phyloP scores from a whole-genome alignment of 805 yeast genomes.

The Clavispora asparagi region DNA sequence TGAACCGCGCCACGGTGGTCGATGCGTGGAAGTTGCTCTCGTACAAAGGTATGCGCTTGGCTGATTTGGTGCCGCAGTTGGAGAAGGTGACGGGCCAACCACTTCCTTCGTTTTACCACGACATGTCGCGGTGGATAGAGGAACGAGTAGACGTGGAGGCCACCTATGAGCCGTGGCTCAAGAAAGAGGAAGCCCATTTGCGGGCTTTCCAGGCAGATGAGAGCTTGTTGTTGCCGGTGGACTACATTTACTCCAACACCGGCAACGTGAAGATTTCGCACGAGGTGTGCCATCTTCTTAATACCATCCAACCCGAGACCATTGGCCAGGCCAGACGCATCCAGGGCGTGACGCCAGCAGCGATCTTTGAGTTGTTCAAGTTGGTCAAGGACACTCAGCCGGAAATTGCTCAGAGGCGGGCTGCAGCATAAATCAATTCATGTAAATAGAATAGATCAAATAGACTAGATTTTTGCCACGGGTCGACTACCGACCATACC shows the following conservation, averaged over 20 bases:
- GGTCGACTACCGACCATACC: too few relatives aligned
- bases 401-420: neutral
- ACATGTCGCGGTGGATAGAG: slow-evolving; percentile 37
- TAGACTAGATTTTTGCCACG: too few relatives aligned
- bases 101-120: slow-evolving; percentile 21
- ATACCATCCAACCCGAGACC: slow-evolving; percentile 76
- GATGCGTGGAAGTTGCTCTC: slow-evolving; percentile 69
- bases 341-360: slow-evolving; percentile 94
- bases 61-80: slow-evolving; percentile 27
- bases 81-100: slow-evolving; percentile 15
- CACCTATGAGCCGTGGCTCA: slow-evolving; percentile 73
- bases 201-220: slow-evolving; percentile 84
- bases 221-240: slow-evolving; percentile 59
- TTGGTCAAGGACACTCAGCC: slow-evolving; percentile 17
- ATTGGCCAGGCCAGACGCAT: slow-evolving; percentile 93
- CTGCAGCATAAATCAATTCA: too few relatives aligned
- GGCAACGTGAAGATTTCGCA: slow-evolving; percentile 54
- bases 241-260: slow-evolving; percentile 55
- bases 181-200: slow-evolving; percentile 65
- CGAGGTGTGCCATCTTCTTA: slow-evolving; percentile 67
- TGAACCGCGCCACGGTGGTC: slow-evolving; percentile 32
- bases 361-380: slow-evolving; percentile 72
- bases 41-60: slow-evolving; percentile 39
- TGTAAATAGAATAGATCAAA: too few relatives aligned
- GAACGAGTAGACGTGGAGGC: slow-evolving; percentile 73